A percentile compares a stretch with the other conserved stretches of the same genome.
phyloP scores from a whole-genome alignment of 805 yeast species.

The Candida corydali region DNA sequence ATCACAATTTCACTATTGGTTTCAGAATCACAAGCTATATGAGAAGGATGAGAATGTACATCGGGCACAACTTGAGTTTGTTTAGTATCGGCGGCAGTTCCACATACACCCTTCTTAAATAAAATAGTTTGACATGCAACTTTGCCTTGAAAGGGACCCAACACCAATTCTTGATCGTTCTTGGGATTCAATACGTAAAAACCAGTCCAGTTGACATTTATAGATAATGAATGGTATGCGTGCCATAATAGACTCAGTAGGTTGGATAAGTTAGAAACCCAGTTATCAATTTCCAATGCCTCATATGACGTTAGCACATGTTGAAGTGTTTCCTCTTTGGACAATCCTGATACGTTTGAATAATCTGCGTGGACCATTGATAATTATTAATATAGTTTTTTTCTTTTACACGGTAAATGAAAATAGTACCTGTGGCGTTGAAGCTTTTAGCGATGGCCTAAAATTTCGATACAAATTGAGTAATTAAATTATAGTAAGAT shows the following conservation, averaged over 20 bases:
- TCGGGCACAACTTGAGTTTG: slow-evolving; percentile 72
- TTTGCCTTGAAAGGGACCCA: slow-evolving; percentile 96
- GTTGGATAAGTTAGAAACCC: slow-evolving; percentile 89
- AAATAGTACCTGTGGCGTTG: slow-evolving; percentile 2
- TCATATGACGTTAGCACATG: slow-evolving; percentile 56
- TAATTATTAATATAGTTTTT: background rate
- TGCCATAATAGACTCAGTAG: slow-evolving; percentile 87
- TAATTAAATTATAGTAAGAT: no score
- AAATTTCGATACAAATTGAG: no score
- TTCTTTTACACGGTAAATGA: background rate
- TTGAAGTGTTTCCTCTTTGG: slow-evolving; percentile 54
- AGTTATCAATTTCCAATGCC: slow-evolving; percentile 68
- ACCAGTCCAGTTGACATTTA: slow-evolving; percentile 87
- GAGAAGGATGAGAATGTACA: slow-evolving; percentile 81
- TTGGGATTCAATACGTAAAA: slow-evolving; percentile 59
- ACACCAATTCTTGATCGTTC: slow-evolving; percentile 44
- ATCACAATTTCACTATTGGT: slow-evolving; percentile 92
- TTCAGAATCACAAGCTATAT: slow-evolving; percentile 96
- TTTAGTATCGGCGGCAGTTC: slow-evolving; percentile 61
- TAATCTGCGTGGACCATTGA: slow-evolving; percentile 64
- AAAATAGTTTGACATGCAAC: slow-evolving; percentile 88
- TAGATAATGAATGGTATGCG: slow-evolving; percentile 61
- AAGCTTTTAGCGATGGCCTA: no score
- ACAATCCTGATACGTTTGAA: slow-evolving; percentile 42
- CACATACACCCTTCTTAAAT: slow-evolving; percentile 89